Percentiles rank a stretch among this genome's conserved stretches.
Evolutionary conservation across 306 rosid genomes (phyloP).

Genomic region (Lathyrus sativus): DNA sequence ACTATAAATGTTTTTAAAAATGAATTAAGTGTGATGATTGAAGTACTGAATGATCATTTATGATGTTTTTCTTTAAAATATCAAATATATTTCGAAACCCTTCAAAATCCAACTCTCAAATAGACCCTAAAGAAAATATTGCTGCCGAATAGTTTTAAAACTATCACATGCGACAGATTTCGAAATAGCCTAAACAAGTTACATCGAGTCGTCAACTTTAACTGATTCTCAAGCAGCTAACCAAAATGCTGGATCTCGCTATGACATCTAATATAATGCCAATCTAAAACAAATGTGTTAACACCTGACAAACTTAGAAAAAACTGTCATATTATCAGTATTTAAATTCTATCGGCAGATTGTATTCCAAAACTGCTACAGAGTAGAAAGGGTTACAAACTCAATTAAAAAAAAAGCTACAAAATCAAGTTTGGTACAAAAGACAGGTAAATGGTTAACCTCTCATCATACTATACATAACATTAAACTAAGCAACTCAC

Average conservation of each 20-base stretch:
- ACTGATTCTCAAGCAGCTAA: slow-evolving; percentile 3
- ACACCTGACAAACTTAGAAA: neutral
- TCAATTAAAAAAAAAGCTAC: slow-evolving; percentile 13
- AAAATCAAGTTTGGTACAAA: neutral
- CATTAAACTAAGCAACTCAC: slow-evolving; percentile 40
- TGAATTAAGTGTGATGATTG: no score
- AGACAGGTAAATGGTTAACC: neutral
- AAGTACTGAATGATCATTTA: no score
- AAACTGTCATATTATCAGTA: neutral
- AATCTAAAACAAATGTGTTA: slow-evolving; percentile 12
- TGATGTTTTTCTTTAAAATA: no score
- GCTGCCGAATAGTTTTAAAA: slow-evolving; percentile 11
- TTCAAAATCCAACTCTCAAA: no score
- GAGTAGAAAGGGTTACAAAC: neutral
- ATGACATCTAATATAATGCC: slow-evolving; percentile 10
- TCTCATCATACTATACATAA: no score
- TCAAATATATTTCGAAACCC: no score
- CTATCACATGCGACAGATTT: neutral
- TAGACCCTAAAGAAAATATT: neutral
- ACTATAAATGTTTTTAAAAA: no score
- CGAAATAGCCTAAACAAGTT: neutral
- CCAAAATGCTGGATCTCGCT: neutral
- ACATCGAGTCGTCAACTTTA: neutral
- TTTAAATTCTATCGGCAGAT: slow-evolving; percentile 4
- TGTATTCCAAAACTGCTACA: slow-evolving; percentile 14